Evolutionary conservation across 164 flowering plant species (phyloP).

Genomic region (Euptelea pleiosperma): DNA sequence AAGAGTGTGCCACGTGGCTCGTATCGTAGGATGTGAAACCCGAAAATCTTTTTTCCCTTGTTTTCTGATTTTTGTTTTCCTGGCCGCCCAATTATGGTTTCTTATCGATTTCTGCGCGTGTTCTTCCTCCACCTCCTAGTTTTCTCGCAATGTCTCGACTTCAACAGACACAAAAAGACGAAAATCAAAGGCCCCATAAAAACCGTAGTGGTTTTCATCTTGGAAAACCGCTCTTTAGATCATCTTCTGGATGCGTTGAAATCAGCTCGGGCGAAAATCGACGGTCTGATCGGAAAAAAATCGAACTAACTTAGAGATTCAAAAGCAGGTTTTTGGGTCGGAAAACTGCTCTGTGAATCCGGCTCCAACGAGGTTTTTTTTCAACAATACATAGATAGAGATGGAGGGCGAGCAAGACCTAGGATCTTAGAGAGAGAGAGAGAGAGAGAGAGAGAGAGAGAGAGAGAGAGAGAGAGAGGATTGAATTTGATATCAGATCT

Average conservation of each 20-base stretch:
- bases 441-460: too few relatives aligned
- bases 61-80: not conserved
- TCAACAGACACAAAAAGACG: not conserved
- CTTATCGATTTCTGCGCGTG: constrained; percentile 1
- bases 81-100: not conserved
- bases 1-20: too few relatives aligned
- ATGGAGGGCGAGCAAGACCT: too few relatives aligned
- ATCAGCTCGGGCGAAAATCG: constrained; percentile 26
- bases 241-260: constrained; percentile 37
- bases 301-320: constrained; percentile 32
- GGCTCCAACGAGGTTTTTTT: constrained; percentile 78
- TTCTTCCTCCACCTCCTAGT: not conserved
- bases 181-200: constrained; percentile 30
- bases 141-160: constrained; percentile 6
- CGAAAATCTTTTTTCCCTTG: not conserved
- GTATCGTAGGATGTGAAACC: too few relatives aligned
- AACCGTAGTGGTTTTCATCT: constrained; percentile 33
- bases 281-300: constrained; percentile 30
- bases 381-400: too few relatives aligned
- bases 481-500: too few relatives aligned
- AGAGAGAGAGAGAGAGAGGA: too few relatives aligned
- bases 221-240: constrained; percentile 40
- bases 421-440: too few relatives aligned
- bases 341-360: constrained; percentile 18
- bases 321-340: constrained; percentile 33